Conservation (phyloP, 306 rosid species). For the Malus sylvestris region DNA sequence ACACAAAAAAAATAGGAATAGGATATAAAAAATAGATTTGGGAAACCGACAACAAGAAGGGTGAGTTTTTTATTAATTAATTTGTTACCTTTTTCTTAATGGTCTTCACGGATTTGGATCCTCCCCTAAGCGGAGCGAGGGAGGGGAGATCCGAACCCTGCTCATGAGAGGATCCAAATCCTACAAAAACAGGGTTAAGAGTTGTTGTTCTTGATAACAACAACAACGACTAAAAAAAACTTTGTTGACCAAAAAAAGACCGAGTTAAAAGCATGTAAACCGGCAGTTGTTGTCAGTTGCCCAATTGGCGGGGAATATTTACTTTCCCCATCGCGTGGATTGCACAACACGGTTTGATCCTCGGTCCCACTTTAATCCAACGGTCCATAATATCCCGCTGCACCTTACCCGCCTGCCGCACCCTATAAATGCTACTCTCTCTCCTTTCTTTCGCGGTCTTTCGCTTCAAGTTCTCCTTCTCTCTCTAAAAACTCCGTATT, state of each 20-base stretch:
- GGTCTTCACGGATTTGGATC: too few species aligned
- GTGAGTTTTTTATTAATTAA: too few species aligned
- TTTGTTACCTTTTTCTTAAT: neutral
- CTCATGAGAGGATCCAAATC: too few species aligned
- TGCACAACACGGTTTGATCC: neutral
- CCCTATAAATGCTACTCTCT: neutral
- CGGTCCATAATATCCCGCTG: neutral
- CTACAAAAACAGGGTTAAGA: neutral
- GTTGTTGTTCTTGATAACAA: neutral
- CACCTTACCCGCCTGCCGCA: neutral
- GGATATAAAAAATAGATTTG: too few species aligned
- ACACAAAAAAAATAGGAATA: too few species aligned
- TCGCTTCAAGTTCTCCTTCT: neutral
- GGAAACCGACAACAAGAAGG: too few species aligned
- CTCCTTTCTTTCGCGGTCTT: constrained; percentile 16
- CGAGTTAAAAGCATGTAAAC: neutral
- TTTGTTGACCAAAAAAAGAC: too few species aligned
- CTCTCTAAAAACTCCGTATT: neutral
- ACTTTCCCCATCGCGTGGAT: neutral
- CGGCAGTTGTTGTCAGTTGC: neutral
- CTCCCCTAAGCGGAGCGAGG: too few species aligned
- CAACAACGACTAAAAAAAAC: too few species aligned
- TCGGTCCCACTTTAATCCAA: neutral
- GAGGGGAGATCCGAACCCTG: too few species aligned
- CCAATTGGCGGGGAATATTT: neutral